Evolutionary conservation across 2,329 filamentous ascomycete species (phyloP).

Genomic region (Pseudogymnoascus sp.): DNA sequence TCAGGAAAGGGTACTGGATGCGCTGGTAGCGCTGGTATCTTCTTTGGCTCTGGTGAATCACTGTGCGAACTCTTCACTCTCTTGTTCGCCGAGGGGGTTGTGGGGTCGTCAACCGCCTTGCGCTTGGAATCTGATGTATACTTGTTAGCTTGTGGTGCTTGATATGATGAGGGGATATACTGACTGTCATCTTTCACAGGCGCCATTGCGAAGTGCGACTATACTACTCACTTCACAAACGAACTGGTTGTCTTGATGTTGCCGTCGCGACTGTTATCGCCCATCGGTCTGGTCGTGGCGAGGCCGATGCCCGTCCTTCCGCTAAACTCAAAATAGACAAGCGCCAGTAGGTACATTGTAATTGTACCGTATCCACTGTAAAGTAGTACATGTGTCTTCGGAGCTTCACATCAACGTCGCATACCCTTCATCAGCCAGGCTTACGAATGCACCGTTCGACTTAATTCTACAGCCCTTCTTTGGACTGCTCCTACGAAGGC

Average conservation of each 20-base stretch:
- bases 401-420: conserved; percentile 4
- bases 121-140: conserved; percentile 50
- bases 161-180: not conserved
- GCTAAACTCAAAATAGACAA: not conserved
- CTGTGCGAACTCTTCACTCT: conserved; percentile 47
- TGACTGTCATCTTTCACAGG: not conserved
- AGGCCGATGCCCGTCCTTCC: not conserved
- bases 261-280: conserved; percentile 6
- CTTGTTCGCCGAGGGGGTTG: conserved; percentile 55
- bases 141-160: not conserved
- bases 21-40: conserved; percentile 40
- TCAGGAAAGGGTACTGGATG: conserved; percentile 79
- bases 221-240: not conserved
- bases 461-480: not conserved
- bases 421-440: not conserved
- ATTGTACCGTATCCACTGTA: conserved; percentile 4
- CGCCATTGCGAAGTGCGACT: not conserved
- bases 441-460: not conserved
- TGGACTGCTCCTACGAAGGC: not conserved
- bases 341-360: not conserved
- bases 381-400: conserved; percentile 9
- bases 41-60: conserved; percentile 38
- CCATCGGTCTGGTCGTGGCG: not conserved
- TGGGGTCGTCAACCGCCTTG: conserved; percentile 61
- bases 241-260: conserved; percentile 2